Evolutionary conservation across 345 rosid genomes (phyloP).

Genomic region (Citrus maxima): DNA sequence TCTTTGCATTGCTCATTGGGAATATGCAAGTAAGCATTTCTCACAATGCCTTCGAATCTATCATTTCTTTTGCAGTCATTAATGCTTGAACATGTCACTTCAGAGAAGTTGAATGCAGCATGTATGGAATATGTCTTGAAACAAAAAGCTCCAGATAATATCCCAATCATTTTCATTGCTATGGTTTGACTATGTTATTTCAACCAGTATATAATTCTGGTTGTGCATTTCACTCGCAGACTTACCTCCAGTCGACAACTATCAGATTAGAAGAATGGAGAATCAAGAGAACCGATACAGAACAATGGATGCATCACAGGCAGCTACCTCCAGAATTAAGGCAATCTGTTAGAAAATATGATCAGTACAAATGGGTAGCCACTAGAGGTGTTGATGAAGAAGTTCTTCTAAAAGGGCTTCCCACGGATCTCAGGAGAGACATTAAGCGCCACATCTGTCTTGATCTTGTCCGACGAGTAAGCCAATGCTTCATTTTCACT

Average conservation of each 20-base stretch:
- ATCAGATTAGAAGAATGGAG: conserved; percentile 90
- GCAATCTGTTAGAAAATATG: conserved; percentile 67
- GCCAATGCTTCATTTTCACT: conserved; percentile 17
- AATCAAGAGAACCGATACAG: conserved; percentile 83
- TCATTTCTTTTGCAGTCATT: neutral
- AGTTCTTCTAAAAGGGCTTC: conserved; percentile 68
- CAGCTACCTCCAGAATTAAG: conserved; percentile 71
- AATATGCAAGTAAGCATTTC: conserved; percentile 74
- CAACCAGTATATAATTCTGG: neutral
- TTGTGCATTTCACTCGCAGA: conserved; percentile 39
- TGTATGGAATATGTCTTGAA: neutral
- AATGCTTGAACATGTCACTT: neutral
- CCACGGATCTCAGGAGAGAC: conserved; percentile 76
- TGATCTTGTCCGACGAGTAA: conserved; percentile 84
- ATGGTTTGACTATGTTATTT: neutral
- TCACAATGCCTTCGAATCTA: neutral
- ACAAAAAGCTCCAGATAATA: neutral
- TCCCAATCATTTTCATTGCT: neutral
- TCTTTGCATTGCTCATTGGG: conserved; percentile 90
- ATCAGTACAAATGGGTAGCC: conserved; percentile 85
- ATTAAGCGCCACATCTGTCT: conserved; percentile 91
- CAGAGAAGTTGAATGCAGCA: neutral
- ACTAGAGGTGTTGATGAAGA: conserved; percentile 93
- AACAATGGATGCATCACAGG: conserved; percentile 95
- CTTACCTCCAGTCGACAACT: conserved; percentile 76